These are phyloP conservation scores for Tricholoma matsutake DNA, from an alignment of 768 basidiomycete genomes.

Conservation along the genomic window DNA sequence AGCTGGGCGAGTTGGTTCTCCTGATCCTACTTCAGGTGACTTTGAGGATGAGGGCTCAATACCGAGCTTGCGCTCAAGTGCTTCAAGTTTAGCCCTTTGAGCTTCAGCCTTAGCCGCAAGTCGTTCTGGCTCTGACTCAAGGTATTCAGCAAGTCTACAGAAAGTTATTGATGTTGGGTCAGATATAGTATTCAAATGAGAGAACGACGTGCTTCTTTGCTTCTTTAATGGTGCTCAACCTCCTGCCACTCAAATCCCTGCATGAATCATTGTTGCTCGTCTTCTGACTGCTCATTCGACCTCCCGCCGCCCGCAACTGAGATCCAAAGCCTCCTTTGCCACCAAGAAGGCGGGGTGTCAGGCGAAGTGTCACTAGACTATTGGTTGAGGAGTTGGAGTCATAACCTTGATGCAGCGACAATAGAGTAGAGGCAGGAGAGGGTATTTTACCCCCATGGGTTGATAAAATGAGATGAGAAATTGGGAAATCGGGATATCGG, in stretches of 20 bases:
- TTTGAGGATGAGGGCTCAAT: constrained; percentile 43
- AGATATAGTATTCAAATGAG: neutral
- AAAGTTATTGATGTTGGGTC: neutral
- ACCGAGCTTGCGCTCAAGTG: constrained; percentile 80
- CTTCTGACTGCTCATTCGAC: constrained; percentile 95
- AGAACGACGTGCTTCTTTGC: constrained; percentile 75
- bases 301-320: constrained; percentile 94
- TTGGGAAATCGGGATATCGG: constrained; percentile 34
- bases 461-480: constrained; percentile 32
- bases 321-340: constrained; percentile 99
- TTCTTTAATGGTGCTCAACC: constrained; percentile 93
- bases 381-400: constrained; percentile 14
- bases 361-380: constrained; percentile 59
- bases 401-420: constrained; percentile 20
- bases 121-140: constrained; percentile 81
- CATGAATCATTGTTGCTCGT: constrained; percentile 95
- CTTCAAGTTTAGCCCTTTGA: constrained; percentile 78
- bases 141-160: constrained; percentile 74
- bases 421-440: constrained; percentile 21
- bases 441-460: constrained; percentile 37
- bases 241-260: constrained; percentile 84
- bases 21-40: constrained; percentile 19
- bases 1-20: constrained; percentile 25
- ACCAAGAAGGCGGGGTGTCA: constrained; percentile 74
- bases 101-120: constrained; percentile 76